Base-by-base conservation (phyloP, 2,329 filamentous ascomycete genomes). In the Alternaria sp. region DNA sequence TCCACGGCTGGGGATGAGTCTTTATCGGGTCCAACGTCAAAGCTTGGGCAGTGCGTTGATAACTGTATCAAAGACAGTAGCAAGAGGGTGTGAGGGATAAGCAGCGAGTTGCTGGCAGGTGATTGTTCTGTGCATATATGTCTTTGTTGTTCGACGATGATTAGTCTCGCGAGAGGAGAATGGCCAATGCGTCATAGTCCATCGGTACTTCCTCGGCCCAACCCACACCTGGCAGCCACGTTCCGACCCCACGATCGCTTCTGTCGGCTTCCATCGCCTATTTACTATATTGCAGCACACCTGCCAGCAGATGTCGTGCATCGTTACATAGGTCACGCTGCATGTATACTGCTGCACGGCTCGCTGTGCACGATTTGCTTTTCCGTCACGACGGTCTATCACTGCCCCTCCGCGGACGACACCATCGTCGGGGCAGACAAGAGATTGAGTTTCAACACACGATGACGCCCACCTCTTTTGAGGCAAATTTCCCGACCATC, bases 101-200 rank as follows among this genome's bases (percentile, higher is more conserved):
- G 62, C 55, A 39, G 58, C 46, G 57, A 58, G 66, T 66, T 65
- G 60, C 62, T 60, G 64, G 61, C 40, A 55, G 56, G 58, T 41
- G 42, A 53, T 39, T 44, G 63, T 66, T 54, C 49, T 65, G 68
- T 66, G 63, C 58, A 74, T 74, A 72, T 75, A 72, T 53, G 72
- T 71, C 68, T 76, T 73, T 70, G 75, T 67, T 77, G 74, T 70
- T 67, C 62, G 51, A 56, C 53, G 65, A 55, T 77, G 74, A 75
- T 75, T 77, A 63, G 66, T 61, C 53, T 59, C 56, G 52, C 58
- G 52, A 57, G 53, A 55, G 33, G 31, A 54, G 39, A 49, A 45
- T 66, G 60, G 62, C 50, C 60, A 39, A 66, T 70, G 68, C 70
- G 68, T 71, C 70, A 71, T 69, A 44, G 51, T 45, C 52, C 51